Evolutionary conservation across 1,284 basidiomycete species (phyloP).

Genomic region (Rhodotorula sp.): DNA sequence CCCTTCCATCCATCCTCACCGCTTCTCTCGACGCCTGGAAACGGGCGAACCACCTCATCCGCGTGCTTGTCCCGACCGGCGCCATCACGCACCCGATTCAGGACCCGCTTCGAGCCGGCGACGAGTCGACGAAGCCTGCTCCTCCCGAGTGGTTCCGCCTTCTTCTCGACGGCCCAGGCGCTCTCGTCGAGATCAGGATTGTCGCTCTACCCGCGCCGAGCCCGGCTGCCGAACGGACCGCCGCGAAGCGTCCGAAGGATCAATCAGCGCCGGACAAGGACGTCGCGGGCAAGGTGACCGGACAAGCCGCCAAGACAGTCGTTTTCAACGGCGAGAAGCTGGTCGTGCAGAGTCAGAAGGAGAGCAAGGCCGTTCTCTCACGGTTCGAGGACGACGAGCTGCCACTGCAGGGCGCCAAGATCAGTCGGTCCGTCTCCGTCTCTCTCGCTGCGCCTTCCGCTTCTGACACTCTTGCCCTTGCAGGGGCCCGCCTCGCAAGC

Average conservation of each 20-base stretch:
- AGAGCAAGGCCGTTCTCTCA: conserved; percentile 53
- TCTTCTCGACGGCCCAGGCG: conserved; percentile 51
- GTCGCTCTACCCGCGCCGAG: conserved; percentile 50
- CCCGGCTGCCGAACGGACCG: not conserved
- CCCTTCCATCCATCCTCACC: conserved; percentile 39
- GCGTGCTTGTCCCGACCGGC: conserved; percentile 35
- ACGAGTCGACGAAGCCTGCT: conserved; percentile 43
- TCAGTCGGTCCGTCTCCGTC: conserved; percentile 30
- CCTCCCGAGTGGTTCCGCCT: conserved; percentile 35
- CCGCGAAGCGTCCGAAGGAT: conserved; percentile 37
- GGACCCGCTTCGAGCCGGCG: conserved; percentile 29
- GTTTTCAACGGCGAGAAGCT: conserved; percentile 64
- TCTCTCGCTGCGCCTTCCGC: not conserved
- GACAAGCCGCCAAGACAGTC: conserved; percentile 23
- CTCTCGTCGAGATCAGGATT: conserved; percentile 63
- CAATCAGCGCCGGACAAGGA: conserved; percentile 57
- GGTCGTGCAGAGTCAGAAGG: conserved; percentile 57
- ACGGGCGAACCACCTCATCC: conserved; percentile 39
- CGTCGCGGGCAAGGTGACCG: conserved; percentile 57
- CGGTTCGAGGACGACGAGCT: conserved; percentile 71
- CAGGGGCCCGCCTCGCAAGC: conserved; percentile 30
- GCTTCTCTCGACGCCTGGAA: conserved; percentile 42
- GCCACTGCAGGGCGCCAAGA: conserved; percentile 21
- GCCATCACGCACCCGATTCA: conserved; percentile 35
- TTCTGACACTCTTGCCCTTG: not conserved